A percentile compares a stretch with the other conserved stretches of the same genome.
Evolutionary conservation across 2,329 filamentous ascomycete genomes (phyloP).

Genomic region (Colletotrichum echinochloae): DNA sequence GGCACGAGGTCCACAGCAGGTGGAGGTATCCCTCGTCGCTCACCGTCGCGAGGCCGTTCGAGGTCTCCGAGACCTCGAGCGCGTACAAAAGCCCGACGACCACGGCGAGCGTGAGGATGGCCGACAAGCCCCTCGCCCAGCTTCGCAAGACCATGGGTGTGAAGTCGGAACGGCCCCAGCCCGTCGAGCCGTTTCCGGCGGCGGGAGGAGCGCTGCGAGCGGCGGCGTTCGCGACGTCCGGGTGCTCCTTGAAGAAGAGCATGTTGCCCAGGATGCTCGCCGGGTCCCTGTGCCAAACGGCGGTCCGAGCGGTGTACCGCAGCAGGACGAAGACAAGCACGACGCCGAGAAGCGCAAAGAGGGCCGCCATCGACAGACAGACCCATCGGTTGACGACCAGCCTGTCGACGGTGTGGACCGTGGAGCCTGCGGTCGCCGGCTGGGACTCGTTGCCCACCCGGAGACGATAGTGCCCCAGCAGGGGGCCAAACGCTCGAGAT

Average conservation of each 20-base stretch:
- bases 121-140: background rate
- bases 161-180: slow-evolving; percentile 17
- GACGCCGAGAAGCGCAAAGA: background rate
- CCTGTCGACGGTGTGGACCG: background rate
- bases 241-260: slow-evolving; percentile 8
- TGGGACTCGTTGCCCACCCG: background rate
- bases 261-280: slow-evolving; percentile 22
- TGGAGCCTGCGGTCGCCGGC: background rate
- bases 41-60: slow-evolving; percentile 16
- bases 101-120: slow-evolving; percentile 9
- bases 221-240: background rate
- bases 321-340: background rate
- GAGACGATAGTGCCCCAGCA: slow-evolving; percentile 23
- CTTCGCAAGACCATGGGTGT: slow-evolving; percentile 11
- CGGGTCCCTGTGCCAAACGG: slow-evolving; percentile 24
- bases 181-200: background rate
- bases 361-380: slow-evolving; percentile 10
- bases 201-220: background rate
- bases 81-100: slow-evolving; percentile 6
- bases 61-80: background rate
- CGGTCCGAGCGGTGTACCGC: slow-evolving; percentile 7
- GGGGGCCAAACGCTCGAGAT: background rate
- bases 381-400: slow-evolving; percentile 16
- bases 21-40: slow-evolving; percentile 18
- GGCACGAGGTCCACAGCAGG: slow-evolving; percentile 24